A percentile compares a stretch with the other conserved stretches of the same genome.
Conservation (phyloP, 257 asterid genomes). For the Thymus quinquecostatus region DNA sequence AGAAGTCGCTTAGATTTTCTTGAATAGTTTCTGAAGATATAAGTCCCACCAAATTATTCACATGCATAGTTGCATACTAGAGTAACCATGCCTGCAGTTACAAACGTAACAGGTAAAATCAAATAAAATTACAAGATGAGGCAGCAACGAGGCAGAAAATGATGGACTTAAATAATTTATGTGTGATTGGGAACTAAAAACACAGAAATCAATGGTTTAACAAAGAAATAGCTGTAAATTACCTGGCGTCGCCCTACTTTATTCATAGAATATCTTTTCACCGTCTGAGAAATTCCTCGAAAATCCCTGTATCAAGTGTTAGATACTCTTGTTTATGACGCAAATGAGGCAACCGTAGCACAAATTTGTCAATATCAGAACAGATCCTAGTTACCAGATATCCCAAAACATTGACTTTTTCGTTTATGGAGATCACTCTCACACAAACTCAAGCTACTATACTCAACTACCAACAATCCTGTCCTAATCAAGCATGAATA, state of each 20-base stretch:
- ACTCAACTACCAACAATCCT: neutral
- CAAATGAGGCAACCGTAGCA: slow-evolving; percentile 9
- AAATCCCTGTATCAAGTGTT: neutral
- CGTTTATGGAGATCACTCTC: slow-evolving; percentile 17
- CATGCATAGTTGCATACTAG: neutral
- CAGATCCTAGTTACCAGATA: neutral
- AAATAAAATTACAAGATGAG: neutral
- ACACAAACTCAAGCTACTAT: slow-evolving; percentile 7
- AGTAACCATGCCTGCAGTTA: neutral
- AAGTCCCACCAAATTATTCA: neutral
- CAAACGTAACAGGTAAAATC: neutral
- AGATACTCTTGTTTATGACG: slow-evolving; percentile 35
- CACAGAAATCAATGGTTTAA: neutral
- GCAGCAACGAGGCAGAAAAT: neutral
- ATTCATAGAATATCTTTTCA: slow-evolving; percentile 1
- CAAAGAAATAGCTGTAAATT: neutral
- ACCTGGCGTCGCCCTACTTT: neutral
- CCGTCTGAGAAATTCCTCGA: slow-evolving; percentile 13
- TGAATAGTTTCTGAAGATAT: neutral
- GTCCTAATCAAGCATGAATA: neutral
- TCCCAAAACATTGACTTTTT: slow-evolving; percentile 18
- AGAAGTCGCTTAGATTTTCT: neutral
- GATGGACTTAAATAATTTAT: neutral
- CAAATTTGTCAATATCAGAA: neutral
- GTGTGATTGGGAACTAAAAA: neutral